Base-by-base conservation (phyloP, 768 basidiomycete genomes). In the Agaricus blazei region DNA sequence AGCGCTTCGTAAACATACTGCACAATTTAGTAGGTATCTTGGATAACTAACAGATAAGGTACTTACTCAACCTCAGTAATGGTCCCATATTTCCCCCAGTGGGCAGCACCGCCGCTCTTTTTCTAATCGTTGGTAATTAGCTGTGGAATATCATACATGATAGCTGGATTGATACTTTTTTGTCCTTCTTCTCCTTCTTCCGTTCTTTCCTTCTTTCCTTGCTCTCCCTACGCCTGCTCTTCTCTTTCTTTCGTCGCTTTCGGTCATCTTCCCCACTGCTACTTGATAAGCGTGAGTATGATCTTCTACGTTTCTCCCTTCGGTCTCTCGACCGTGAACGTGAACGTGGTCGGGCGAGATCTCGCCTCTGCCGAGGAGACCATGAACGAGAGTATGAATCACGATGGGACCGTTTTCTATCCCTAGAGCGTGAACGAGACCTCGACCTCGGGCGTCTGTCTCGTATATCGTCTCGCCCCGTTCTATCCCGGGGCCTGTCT, bases 81-180 rank as follows among this genome's bases (percentile, higher is more conserved):
- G 52, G 90, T 79, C 2, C 94, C 94, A 68, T 89, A 87, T 69
- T 90, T 93, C 14, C 94, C 94, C 93, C 93, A 97, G 60, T 92
- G 85, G 15, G 82, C 74, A 9, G 80, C 79, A 27, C 73, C 70
- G 19, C 72, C 74, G 9, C 75, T 77, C 60, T 83, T 81, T 68
- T 85, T 85, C 72, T 85, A 48, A 52, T 45, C 11, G 48, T 26
- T 9, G 29, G 43, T 41, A 34, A 42, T 42, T 45, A 42, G 34
- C 3, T 41, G 34, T 8, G 37, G 51, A 34, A 45, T 19, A 56
- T 26, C 12, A 34, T 50, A 40, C 46, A 28, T 27, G 65, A 27
- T 63, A 19, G 70, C 28, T 48, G 80, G 29, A 77, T 28, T 6
- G 7, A 44, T 43, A 9, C 84, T 70, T 84, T 87, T 66, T 84